Evolutionary conservation across 2,329 filamentous ascomycete genomes (phyloP).

Genomic region (Xylaria hypoxylon): DNA sequence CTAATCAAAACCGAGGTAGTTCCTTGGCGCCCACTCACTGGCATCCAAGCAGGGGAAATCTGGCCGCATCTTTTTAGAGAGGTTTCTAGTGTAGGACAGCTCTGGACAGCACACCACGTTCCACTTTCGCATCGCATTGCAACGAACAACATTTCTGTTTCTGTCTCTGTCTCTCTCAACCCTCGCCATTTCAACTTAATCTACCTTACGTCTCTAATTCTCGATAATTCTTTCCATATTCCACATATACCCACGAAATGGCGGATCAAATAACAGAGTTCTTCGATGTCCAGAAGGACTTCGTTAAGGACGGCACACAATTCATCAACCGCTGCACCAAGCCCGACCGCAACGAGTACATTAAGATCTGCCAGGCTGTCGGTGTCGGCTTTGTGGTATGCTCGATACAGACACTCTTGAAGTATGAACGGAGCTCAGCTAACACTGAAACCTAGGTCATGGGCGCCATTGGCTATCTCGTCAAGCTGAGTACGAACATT

Average conservation of each 20-base stretch:
- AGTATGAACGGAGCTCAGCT: not conserved
- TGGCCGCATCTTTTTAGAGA: conserved; percentile 40
- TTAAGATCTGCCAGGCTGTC: conserved; percentile 68
- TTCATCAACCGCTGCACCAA: conserved; percentile 73
- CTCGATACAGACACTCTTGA: not conserved
- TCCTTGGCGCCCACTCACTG: not conserved
- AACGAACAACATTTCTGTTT: not conserved
- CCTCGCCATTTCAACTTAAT: not conserved
- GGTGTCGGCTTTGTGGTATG: conserved; percentile 74
- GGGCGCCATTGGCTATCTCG: conserved; percentile 72
- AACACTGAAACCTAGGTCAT: conserved; percentile 34
- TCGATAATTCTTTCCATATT: not conserved
- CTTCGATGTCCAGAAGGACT: conserved; percentile 75
- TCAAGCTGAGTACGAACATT: conserved; percentile 71
- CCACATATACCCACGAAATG: conserved; percentile 56
- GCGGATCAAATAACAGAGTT: conserved; percentile 77
- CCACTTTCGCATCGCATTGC: conserved; percentile 22
- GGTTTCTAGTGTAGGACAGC: not conserved
- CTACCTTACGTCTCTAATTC: not conserved
- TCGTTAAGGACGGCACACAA: conserved; percentile 71
- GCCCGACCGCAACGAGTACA: conserved; percentile 60
- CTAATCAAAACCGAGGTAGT: not conserved
- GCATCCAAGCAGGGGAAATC: conserved; percentile 40
- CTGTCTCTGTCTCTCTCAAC: conserved; percentile 1
- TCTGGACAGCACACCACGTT: conserved; percentile 38